phyloP scores from a whole-genome alignment of 176 grass and related monocot genomes.

The Bolboschoenus planiculmis region DNA sequence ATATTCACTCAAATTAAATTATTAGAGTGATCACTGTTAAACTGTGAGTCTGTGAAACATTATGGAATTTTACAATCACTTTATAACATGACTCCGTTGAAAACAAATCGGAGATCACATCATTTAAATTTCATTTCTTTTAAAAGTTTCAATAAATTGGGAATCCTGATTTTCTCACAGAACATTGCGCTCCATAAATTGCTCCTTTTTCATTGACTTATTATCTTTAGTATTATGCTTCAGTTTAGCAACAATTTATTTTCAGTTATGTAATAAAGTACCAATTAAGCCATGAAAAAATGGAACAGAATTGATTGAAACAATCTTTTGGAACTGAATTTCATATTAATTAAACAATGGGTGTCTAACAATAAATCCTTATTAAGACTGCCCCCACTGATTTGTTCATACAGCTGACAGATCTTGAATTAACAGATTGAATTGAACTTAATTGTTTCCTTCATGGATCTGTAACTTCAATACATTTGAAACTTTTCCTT shows the following conservation, averaged over 20 bases:
- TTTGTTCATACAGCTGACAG: slow-evolving; percentile 24
- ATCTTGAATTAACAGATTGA: slow-evolving; percentile 4
- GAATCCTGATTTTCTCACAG: background rate
- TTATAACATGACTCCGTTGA: no score
- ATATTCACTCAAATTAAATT: no score
- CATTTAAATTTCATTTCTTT: background rate
- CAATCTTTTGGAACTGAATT: background rate
- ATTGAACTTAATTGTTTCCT: background rate
- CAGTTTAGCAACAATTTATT: background rate
- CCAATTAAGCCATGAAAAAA: background rate
- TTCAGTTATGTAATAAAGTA: background rate
- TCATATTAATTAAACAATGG: background rate
- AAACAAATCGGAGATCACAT: no score
- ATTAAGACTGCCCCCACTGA: background rate
- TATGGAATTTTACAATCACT: no score
- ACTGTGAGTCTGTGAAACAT: no score
- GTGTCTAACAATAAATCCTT: background rate
- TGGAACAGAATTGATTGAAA: background rate
- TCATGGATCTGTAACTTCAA: slow-evolving; percentile 23
- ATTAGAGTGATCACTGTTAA: no score
- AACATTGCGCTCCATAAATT: background rate
- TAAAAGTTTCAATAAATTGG: background rate
- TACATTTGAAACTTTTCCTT: slow-evolving; percentile 95
- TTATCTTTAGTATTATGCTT: background rate
- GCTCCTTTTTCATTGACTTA: background rate